Conservation (phyloP, 179 eudicot genomes). For the Spergularia azorica region DNA sequence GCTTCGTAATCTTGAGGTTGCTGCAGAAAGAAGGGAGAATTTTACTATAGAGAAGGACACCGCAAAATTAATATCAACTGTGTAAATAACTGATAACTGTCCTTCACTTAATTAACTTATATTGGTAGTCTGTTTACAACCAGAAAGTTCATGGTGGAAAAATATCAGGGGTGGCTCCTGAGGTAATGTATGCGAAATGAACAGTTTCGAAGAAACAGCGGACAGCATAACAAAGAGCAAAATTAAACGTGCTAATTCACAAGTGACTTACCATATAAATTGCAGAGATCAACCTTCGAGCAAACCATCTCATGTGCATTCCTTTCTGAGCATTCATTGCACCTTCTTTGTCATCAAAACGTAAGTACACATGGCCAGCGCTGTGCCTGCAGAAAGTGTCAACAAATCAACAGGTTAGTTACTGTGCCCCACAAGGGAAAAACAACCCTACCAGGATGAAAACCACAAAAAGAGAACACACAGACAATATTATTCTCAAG, state of each 20-base stretch:
- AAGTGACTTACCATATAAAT: constrained; percentile 62
- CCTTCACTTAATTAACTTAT: too few relatives aligned
- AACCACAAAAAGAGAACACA: background rate
- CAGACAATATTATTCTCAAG: background rate
- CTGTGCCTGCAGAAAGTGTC: constrained; percentile 51
- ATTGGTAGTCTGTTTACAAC: too few relatives aligned
- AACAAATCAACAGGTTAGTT: background rate
- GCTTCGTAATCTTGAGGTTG: constrained; percentile 35
- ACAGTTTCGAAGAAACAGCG: too few relatives aligned
- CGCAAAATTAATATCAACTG: too few relatives aligned
- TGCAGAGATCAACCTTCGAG: constrained; percentile 77
- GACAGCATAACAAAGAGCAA: background rate
- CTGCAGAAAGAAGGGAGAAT: constrained; percentile 23
- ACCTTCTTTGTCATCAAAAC: constrained; percentile 64
- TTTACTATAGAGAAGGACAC: too few relatives aligned
- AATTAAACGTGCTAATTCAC: background rate
- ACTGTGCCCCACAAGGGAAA: background rate
- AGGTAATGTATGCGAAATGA: too few relatives aligned
- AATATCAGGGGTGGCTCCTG: too few relatives aligned
- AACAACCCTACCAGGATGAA: background rate
- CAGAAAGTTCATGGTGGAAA: too few relatives aligned
- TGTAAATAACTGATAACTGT: too few relatives aligned
- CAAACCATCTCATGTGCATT: constrained; percentile 92
- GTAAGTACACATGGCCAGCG: constrained; percentile 80
- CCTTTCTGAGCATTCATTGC: constrained; percentile 78